Base-by-base conservation (phyloP, 805 yeast species). In the Metschnikowia bowlesiae region DNA sequence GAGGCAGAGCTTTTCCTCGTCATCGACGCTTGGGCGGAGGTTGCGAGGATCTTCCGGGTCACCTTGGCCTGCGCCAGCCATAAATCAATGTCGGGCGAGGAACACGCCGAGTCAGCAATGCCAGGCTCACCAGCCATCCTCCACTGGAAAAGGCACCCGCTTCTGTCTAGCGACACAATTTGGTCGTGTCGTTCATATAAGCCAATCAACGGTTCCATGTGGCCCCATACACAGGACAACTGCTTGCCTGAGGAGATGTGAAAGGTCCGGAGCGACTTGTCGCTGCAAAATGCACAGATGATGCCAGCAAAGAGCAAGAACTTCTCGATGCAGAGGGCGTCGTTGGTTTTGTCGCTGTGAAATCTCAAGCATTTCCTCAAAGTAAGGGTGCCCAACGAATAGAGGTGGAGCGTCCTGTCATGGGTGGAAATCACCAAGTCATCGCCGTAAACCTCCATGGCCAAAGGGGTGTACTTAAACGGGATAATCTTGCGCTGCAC, bases 141-240 rank as follows among this genome's bases (percentile, higher is more conserved):
- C 85, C 85, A 81, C 6, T 60, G 62, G 52, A 82, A 80, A 46
- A 81, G 59, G 59, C 85, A 80, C 0, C 85, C 86, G 56, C 77
- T 83, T 7, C 65, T 66, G 18, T 83, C 75, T 13, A 79, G 67
- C 0, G 83, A 71, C 33, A 78, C 54, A 29, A 76, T 60, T 13
- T 69, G 59, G 5, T 59, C 51, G 2, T 56, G 57, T 6, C 55
- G 47, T 8, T 67, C 48, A 7, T 64, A 53, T 16, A 84, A 50
- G 0, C 80, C 77, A 11, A 78, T 61, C 5, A 83, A 73, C 0
- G 75, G 63, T 37, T 83, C 74, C 67, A 64, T 68, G 44, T 70
- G 75, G 1, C 74, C 91, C 85, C 86, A 85, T 43, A 72, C 77
- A 0, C 76, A 69, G 7, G 79, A 71, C 8, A 81, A 40, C 8